Conservation (phyloP, 441 rosid genomes). For the Aquilaria agallochum region DNA sequence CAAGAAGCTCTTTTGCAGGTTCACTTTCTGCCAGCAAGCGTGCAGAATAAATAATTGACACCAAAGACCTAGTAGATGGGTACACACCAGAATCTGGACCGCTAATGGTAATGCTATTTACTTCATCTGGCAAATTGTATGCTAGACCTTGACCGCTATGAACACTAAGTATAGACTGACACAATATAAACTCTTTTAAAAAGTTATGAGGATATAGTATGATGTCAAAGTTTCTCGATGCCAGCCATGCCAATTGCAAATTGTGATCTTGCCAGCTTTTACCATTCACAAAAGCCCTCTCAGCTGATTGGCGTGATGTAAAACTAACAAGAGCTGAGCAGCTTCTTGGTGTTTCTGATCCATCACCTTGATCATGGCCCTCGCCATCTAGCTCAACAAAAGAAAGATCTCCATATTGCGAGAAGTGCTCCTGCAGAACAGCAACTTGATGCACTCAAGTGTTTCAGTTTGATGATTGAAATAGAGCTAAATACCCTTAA, state of each 20-base stretch:
- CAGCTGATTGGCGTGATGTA: conserved; percentile 63
- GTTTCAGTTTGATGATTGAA: conserved; percentile 5
- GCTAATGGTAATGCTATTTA: no score
- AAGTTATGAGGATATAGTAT: no score
- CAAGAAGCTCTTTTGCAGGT: no score
- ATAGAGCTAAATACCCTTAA: not conserved
- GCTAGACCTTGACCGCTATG: no score
- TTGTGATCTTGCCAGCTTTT: conserved; percentile 81
- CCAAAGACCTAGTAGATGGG: no score
- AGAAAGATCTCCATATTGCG: conserved; percentile 68
- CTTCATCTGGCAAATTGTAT: no score
- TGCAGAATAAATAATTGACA: no score
- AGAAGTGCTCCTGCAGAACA: conserved; percentile 72
- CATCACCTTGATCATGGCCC: conserved; percentile 26
- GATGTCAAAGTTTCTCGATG: conserved; percentile 10
- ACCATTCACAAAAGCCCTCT: conserved; percentile 75
- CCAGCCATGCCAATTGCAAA: conserved; percentile 71
- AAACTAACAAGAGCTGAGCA: conserved; percentile 58
- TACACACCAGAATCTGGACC: no score
- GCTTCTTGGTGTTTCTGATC: conserved; percentile 29
- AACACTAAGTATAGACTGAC: no score
- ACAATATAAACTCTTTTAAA: no score
- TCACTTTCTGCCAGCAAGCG: no score
- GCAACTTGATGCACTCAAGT: conserved; percentile 38
- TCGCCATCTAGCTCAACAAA: conserved; percentile 61